phyloP scores from a whole-genome alignment of 2,329 filamentous ascomycete species.

The Trichoderma sp. region DNA sequence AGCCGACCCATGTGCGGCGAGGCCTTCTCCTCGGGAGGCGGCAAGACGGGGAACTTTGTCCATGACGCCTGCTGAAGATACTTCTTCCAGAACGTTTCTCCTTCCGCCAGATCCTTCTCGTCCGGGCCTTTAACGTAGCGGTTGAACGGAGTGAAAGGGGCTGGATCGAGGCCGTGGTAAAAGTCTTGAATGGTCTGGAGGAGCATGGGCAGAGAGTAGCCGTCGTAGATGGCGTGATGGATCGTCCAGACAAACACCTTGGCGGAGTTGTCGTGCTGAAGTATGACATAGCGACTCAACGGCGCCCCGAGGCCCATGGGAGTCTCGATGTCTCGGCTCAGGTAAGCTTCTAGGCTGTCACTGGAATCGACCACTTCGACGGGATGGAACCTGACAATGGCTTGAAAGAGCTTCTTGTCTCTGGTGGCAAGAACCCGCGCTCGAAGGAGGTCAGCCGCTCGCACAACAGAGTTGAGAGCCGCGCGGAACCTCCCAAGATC shows the following conservation, averaged over 20 bases:
- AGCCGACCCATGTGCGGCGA: not conserved
- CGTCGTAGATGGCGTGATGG: slow-evolving; percentile 12
- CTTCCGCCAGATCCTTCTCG: not conserved
- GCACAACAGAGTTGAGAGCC: slow-evolving; percentile 1
- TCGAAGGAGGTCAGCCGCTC: slow-evolving; percentile 1
- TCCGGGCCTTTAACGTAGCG: not conserved
- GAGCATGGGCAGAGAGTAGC: slow-evolving; percentile 12
- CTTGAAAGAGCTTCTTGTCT: slow-evolving; percentile 13
- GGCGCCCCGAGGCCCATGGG: not conserved
- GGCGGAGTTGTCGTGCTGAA: not conserved
- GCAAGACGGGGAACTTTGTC: slow-evolving; percentile 3
- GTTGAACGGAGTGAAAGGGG: slow-evolving; percentile 9
- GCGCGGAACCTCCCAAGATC: not conserved
- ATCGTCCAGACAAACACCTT: slow-evolving; percentile 10
- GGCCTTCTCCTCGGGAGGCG: not conserved
- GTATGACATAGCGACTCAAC: not conserved
- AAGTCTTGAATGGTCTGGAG: not conserved
- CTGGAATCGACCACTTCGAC: not conserved
- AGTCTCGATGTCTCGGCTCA: slow-evolving; percentile 1
- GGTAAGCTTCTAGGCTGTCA: not conserved
- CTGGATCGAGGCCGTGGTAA: not conserved
- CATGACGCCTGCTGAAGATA: not conserved
- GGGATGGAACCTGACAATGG: slow-evolving; percentile 16
- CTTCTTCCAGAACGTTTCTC: not conserved
- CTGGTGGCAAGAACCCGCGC: not conserved